Conservation (phyloP, 176 grass and related monocot genomes). For the Bonia amplexicaulis region DNA sequence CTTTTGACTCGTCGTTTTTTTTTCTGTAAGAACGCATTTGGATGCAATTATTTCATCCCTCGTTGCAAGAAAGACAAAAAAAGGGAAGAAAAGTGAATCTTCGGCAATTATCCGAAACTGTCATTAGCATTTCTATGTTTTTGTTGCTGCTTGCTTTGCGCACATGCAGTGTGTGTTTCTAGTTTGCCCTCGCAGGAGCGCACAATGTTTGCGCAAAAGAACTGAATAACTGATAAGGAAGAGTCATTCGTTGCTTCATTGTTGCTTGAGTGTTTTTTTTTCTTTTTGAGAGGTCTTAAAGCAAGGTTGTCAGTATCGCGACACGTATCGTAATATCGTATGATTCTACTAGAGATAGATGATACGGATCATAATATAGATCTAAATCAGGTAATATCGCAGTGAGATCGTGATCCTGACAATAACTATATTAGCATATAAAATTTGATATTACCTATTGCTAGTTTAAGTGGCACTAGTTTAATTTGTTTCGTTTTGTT, state of each 20-base stretch:
- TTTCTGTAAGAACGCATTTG: background rate
- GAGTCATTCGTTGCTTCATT: no score
- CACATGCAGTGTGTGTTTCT: background rate
- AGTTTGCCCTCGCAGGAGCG: background rate
- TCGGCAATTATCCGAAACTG: background rate
- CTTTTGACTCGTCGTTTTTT: constrained; percentile 1
- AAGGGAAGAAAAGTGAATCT: background rate
- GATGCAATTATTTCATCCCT: constrained; percentile 6
- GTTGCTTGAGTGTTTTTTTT: background rate
- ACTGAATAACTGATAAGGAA: background rate
- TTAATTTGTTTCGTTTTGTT: no score
- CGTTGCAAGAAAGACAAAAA: background rate
- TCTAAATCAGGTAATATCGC: no score
- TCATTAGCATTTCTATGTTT: background rate
- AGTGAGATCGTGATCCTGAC: no score
- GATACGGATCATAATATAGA: no score
- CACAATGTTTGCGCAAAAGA: background rate
- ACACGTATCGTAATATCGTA: no score
- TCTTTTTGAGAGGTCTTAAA: no score
- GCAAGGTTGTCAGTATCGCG: no score
- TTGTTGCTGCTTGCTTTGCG: background rate
- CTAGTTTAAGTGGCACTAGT: no score
- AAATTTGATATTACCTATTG: no score
- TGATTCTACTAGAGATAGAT: no score
- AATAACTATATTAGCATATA: no score